Evolutionary conservation across 176 grass and related monocot genomes (phyloP).

Genomic region (Bothriochloa decipiens): DNA sequence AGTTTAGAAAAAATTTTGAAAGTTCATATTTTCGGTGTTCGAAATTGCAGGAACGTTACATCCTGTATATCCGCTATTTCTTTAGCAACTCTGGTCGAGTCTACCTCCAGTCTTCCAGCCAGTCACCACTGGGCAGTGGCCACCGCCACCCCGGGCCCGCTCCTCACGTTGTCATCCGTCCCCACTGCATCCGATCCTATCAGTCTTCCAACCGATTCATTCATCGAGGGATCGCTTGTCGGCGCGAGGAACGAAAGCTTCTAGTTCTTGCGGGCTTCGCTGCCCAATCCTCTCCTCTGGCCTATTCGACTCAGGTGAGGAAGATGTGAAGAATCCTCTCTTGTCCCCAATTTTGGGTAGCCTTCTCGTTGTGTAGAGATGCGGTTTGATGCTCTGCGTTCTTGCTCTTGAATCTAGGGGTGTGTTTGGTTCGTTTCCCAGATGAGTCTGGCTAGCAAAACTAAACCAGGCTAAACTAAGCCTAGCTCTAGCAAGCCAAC

Average conservation of each 20-base stretch:
- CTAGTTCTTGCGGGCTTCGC: not conserved
- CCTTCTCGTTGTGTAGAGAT: constrained; percentile 3
- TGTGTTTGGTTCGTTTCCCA: too few species aligned
- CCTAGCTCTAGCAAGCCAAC: too few species aligned
- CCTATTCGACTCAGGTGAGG: constrained; percentile 25
- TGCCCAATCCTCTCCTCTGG: not conserved
- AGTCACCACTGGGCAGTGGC: not conserved
- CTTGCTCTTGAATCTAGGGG: not conserved
- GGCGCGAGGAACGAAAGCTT: not conserved
- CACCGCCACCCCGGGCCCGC: not conserved
- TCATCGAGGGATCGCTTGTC: not conserved
- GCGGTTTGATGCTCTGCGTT: not conserved
- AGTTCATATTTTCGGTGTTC: too few species aligned
- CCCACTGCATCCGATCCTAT: not conserved
- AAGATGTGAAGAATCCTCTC: constrained; percentile 3
- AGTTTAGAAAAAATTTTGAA: too few species aligned
- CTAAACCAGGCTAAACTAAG: too few species aligned
- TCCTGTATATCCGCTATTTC: not conserved
- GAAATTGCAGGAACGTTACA: too few species aligned
- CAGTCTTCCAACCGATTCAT: not conserved
- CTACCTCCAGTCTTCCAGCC: too few species aligned
- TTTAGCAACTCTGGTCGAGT: not conserved
- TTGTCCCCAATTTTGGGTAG: not conserved
- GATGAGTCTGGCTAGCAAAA: too few species aligned
- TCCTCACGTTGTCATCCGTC: not conserved